A percentile compares a stretch with the other conserved stretches of the same genome.
These are phyloP conservation scores for Fusarium sp. DNA, from an alignment of 2,329 filamentous ascomycete species.

Conservation along the genomic window DNA sequence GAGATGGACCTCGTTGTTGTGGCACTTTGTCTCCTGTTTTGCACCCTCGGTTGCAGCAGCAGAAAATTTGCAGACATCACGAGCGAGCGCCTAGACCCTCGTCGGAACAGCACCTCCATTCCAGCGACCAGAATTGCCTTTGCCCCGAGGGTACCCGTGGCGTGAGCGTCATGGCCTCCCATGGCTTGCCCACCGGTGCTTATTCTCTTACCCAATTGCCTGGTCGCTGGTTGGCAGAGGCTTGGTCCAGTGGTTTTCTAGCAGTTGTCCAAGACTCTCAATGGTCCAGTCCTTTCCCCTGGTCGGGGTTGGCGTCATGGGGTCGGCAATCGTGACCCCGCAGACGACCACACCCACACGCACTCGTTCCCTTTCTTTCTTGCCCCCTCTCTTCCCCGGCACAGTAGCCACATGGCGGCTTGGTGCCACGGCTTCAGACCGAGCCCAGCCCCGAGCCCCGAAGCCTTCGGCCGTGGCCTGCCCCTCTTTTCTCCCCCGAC, in stretches of 20 bases:
- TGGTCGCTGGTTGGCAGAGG: conserved; percentile 45
- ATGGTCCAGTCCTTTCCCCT: conserved; percentile 34
- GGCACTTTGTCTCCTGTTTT: conserved; percentile 17
- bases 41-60: conserved; percentile 7
- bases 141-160: conserved; percentile 45
- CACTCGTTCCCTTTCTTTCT: conserved; percentile 19
- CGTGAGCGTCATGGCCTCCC: conserved; percentile 37
- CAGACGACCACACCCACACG: conserved; percentile 18
- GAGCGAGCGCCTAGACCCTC: conserved; percentile 25
- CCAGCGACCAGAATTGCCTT: conserved; percentile 40
- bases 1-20: conserved; percentile 8
- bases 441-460: conserved; percentile 33
- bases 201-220: conserved; percentile 47
- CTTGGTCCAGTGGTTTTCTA: conserved; percentile 33
- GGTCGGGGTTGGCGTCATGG: conserved; percentile 43
- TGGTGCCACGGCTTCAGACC: conserved; percentile 34
- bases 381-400: conserved; percentile 17
- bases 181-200: conserved; percentile 42
- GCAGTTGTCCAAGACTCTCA: conserved; percentile 9
- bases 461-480: conserved; percentile 32
- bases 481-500: conserved; percentile 37
- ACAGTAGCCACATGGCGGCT: background rate
- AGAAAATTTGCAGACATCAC: conserved; percentile 29
- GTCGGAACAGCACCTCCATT: conserved; percentile 35
- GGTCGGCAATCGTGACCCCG: conserved; percentile 44